Conservation (phyloP, 2,329 filamentous ascomycete species). For the Ceratocystis huliohia region DNA sequence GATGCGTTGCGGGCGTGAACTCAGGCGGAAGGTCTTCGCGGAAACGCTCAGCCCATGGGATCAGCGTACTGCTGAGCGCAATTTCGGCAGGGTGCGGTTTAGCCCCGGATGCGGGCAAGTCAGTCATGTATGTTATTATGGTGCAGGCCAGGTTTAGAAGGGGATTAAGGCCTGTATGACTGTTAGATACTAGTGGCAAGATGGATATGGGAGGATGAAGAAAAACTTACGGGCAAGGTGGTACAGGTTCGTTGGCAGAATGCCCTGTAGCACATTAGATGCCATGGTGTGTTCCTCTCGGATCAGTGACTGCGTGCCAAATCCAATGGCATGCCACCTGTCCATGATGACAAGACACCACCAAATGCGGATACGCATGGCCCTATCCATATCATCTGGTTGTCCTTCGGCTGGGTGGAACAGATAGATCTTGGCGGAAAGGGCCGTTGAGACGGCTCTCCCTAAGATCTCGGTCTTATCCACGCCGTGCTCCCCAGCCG, state of each 20-base stretch:
- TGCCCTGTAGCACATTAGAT: slow-evolving; percentile 43
- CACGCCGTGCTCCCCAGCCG: slow-evolving; percentile 34
- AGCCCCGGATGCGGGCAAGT: slow-evolving; percentile 4
- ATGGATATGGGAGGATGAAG: neutral
- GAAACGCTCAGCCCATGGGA: slow-evolving; percentile 41
- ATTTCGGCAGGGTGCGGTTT: slow-evolving; percentile 6
- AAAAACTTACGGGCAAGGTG: slow-evolving; percentile 47
- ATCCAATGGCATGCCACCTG: slow-evolving; percentile 59
- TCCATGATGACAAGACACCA: slow-evolving; percentile 61
- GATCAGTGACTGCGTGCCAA: slow-evolving; percentile 49
- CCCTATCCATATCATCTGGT: slow-evolving; percentile 48
- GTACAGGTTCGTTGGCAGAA: slow-evolving; percentile 52
- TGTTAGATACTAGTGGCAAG: neutral
- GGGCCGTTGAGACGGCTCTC: slow-evolving; percentile 52
- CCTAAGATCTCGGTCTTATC: slow-evolving; percentile 46
- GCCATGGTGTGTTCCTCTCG: slow-evolving; percentile 49
- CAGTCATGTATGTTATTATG: slow-evolving; percentile 27
- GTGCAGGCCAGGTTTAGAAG: slow-evolving; percentile 36
- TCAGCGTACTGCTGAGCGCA: neutral
- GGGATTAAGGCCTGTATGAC: slow-evolving; percentile 39
- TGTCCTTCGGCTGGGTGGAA: slow-evolving; percentile 41
- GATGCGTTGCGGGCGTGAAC: slow-evolving; percentile 39
- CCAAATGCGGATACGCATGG: slow-evolving; percentile 38
- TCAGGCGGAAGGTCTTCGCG: slow-evolving; percentile 49
- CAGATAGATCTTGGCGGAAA: slow-evolving; percentile 51